Evolutionary conservation across 78 protist genomes (phyloP).

Genomic region (Dictyostelium firmibasis): DNA sequence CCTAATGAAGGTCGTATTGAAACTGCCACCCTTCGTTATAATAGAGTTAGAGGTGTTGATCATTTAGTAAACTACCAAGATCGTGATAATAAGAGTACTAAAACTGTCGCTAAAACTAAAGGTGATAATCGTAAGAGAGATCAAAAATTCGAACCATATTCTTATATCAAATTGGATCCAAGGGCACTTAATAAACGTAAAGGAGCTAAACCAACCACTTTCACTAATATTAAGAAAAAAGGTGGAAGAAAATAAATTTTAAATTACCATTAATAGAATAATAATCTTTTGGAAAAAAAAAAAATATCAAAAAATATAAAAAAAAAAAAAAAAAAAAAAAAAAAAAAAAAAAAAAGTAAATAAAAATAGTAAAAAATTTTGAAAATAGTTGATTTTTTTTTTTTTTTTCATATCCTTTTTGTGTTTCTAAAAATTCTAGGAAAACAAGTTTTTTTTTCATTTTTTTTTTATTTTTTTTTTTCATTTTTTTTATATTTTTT

Average conservation of each 20-base stretch:
- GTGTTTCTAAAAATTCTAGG: neutral
- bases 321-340: too few relatives aligned
- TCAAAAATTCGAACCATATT: conserved; percentile 48
- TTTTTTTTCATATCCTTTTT: too few relatives aligned
- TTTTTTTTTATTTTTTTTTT: too few relatives aligned
- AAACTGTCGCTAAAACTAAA: neutral
- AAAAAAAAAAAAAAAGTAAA: too few relatives aligned
- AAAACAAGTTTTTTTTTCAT: too few relatives aligned
- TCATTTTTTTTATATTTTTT: too few relatives aligned
- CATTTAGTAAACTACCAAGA: conserved; percentile 19
- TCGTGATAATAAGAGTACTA: neutral
- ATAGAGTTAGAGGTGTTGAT: conserved; percentile 55
- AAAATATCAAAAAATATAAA: too few relatives aligned
- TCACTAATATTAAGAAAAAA: neutral
- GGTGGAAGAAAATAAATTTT: neutral
- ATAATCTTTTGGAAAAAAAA: too few relatives aligned
- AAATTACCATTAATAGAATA: neutral
- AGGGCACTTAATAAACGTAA: conserved; percentile 56
- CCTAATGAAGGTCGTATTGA: conserved; percentile 22
- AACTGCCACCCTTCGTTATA: conserved; percentile 36
- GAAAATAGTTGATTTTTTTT: too few relatives aligned
- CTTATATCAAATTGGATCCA: conserved; percentile 74
- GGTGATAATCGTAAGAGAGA: conserved; percentile 41
- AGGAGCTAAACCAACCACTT: neutral
- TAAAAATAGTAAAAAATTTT: too few relatives aligned